A percentile compares a stretch with the other conserved stretches of the same genome.
Evolutionary conservation across 1,284 basidiomycete species (phyloP).

Genomic region (Blastosporella zonata): DNA sequence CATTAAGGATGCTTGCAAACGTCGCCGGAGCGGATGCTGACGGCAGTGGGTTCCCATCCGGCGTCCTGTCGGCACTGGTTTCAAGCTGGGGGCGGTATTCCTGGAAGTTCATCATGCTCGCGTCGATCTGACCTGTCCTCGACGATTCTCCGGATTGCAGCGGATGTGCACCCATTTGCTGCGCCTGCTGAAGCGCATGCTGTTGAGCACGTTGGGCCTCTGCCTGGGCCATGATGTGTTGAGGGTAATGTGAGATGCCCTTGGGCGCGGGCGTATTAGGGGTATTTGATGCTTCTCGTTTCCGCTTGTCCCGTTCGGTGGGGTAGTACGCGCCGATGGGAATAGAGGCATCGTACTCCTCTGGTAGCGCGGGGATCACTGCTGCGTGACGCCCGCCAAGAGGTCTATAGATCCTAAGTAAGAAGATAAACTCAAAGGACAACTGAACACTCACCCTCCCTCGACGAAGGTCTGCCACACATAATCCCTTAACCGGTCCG

Average conservation of each 20-base stretch:
- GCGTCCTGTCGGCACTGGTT: constrained; percentile 13
- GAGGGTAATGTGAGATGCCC: constrained; percentile 39
- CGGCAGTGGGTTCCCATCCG: constrained; percentile 5
- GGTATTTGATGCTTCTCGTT: constrained; percentile 26
- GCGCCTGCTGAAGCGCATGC: constrained; percentile 20
- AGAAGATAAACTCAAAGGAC: constrained; percentile 16
- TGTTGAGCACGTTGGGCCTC: constrained; percentile 30
- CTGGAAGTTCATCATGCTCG: constrained; percentile 20
- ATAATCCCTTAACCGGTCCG: constrained; percentile 68
- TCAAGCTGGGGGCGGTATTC: constrained; percentile 18
- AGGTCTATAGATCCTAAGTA: constrained; percentile 39
- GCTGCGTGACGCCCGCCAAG: constrained; percentile 75
- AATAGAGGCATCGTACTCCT: constrained; percentile 56
- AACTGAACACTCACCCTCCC: constrained; percentile 59
- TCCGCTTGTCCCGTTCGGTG: constrained; percentile 30
- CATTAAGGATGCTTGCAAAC: constrained; percentile 68
- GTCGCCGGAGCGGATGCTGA: constrained; percentile 31
- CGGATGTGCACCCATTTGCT: constrained; percentile 18
- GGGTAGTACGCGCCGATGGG: constrained; percentile 44
- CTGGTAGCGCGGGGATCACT: constrained; percentile 71
- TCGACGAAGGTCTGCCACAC: constrained; percentile 81
- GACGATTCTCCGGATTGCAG: constrained; percentile 6
- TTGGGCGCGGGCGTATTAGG: constrained; percentile 30
- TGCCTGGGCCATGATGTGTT: constrained; percentile 40
- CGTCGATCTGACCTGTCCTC: constrained; percentile 3